Evolutionary conservation across 495 filamentous ascomycete genomes (phyloP).

Genomic region (Xylaria curta): DNA sequence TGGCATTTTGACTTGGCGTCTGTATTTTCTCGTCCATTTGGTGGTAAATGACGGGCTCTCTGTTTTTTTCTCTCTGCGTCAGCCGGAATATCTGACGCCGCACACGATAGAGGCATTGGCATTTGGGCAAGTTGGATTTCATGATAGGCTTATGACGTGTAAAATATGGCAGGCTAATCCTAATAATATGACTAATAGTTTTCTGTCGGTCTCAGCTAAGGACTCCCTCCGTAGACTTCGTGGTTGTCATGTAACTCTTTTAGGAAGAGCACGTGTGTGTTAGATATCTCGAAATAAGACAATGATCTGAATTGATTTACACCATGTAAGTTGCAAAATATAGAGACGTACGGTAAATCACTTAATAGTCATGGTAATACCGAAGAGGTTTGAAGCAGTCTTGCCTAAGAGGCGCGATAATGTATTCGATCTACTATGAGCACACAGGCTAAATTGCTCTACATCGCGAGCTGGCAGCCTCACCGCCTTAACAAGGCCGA

Average conservation of each 20-base stretch:
- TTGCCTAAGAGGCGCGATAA: not conserved
- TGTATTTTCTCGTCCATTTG: not conserved
- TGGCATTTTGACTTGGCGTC: not conserved
- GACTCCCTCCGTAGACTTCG: not conserved
- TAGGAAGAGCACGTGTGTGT: not conserved
- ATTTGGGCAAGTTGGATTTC: not conserved
- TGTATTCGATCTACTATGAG: conserved; percentile 11
- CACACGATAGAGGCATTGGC: not conserved
- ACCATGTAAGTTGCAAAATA: not conserved
- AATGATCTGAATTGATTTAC: not conserved
- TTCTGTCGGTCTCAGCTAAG: not conserved
- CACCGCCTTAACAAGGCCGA: not conserved
- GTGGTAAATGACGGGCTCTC: not conserved
- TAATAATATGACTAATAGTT: not conserved
- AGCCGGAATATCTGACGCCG: not conserved
- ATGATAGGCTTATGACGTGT: not conserved
- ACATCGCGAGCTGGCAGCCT: not conserved
- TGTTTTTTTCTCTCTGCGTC: not conserved
- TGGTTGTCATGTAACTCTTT: not conserved
- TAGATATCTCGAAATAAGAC: not conserved
- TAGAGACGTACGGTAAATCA: not conserved
- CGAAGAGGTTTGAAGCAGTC: not conserved
- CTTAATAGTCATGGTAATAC: not conserved
- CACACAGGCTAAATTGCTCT: conserved; percentile 4
- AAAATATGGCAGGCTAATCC: not conserved